A percentile compares a stretch with the other conserved stretches of the same genome.
Conservation (phyloP, 164 flowering plant species). For the Warburgia ugandensis region DNA sequence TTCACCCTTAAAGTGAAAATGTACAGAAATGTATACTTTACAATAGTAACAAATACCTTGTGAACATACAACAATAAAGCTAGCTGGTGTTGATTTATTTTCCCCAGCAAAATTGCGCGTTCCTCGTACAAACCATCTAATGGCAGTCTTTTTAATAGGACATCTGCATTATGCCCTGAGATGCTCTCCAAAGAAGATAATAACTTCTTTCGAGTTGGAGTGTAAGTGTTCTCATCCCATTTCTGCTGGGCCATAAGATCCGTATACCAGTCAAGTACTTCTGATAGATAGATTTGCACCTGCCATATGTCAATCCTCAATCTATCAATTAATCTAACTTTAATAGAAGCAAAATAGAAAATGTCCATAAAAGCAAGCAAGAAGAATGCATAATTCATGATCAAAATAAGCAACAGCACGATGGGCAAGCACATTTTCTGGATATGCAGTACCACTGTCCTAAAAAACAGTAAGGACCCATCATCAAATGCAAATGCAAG, state of each 20-base stretch:
- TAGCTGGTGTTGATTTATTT: constrained; percentile 96
- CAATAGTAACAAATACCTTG: constrained; percentile 45
- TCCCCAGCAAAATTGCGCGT: constrained; percentile 89
- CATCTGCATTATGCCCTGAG: constrained; percentile 79
- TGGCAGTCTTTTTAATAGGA: constrained; percentile 79
- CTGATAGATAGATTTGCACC: constrained; percentile 98
- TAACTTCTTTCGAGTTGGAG: constrained; percentile 77
- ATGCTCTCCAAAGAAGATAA: constrained; percentile 79
- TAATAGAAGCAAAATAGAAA: neutral
- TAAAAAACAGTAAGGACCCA: too few species aligned
- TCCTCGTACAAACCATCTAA: constrained; percentile 87
- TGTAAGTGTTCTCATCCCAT: constrained; percentile 82
- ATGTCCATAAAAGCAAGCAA: neutral
- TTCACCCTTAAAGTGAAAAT: too few species aligned
- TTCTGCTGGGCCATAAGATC: constrained; percentile 56
- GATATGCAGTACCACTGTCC: too few species aligned
- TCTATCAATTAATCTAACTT: neutral
- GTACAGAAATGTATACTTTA: neutral
- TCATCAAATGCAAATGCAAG: too few species aligned
- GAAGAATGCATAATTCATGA: too few species aligned
- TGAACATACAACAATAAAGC: constrained; percentile 90
- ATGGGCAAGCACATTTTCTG: too few species aligned
- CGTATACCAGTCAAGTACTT: constrained; percentile 84
- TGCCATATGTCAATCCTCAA: constrained; percentile 11
- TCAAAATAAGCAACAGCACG: too few species aligned